phyloP scores from a whole-genome alignment of 176 grass and related monocot species.

The Bromus sterilis region DNA sequence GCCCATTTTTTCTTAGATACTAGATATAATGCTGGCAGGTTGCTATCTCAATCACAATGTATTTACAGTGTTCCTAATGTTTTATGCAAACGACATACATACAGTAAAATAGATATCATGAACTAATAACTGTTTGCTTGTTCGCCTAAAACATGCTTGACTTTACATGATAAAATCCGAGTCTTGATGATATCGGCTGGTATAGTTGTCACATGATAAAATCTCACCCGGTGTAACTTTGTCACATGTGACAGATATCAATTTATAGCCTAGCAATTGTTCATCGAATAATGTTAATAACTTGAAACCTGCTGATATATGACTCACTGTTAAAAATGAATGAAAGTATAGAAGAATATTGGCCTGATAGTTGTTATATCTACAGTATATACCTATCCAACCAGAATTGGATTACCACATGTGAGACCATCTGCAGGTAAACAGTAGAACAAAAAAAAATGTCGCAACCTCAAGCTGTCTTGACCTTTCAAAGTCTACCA shows the following conservation, averaged over 20 bases:
- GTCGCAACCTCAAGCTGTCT: neutral
- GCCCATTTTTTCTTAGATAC: neutral
- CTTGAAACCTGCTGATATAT: neutral
- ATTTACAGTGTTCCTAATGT: neutral
- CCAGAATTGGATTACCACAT: neutral
- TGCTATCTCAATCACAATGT: neutral
- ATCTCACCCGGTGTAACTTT: neutral
- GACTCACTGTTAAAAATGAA: neutral
- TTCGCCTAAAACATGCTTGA: neutral
- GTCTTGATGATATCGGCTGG: neutral
- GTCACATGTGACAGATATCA: neutral
- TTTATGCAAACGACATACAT: neutral
- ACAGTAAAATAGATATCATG: neutral
- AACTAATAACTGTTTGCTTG: neutral
- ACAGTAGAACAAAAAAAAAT: neutral
- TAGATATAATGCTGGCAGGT: neutral
- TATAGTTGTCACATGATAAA: neutral
- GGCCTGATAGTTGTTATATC: neutral
- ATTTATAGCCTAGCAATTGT: neutral
- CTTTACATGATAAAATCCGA: neutral
- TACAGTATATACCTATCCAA: neutral
- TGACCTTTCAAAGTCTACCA: neutral
- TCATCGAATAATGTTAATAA: neutral
- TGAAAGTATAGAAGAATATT: neutral
- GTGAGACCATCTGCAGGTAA: neutral